Percentiles rank a stretch among this genome's conserved stretches.
phyloP scores from a whole-genome alignment of 1,139 yeast species.

The Suhomyces guaymorum region DNA sequence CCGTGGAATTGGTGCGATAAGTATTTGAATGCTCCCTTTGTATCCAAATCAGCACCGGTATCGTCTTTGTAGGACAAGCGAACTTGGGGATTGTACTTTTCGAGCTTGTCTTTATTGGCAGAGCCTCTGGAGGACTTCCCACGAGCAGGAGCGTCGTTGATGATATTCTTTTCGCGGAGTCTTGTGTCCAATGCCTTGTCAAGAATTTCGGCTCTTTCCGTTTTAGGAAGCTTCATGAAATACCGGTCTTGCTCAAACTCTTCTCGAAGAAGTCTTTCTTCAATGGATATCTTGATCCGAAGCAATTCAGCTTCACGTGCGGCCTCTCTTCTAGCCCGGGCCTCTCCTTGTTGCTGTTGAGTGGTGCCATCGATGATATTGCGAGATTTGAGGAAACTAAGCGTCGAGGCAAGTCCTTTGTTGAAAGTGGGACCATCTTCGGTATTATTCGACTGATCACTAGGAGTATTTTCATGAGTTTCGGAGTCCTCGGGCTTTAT shows the following conservation, averaged over 20 bases:
- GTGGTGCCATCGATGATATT: conserved; percentile 31
- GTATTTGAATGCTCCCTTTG: conserved; percentile 83
- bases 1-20: conserved; percentile 91
- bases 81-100: conserved; percentile 64
- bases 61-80: conserved; percentile 69
- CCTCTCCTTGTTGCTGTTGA: conserved; percentile 18
- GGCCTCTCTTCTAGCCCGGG: conserved; percentile 28
- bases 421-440: conserved; percentile 41
- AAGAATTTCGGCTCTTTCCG: conserved; percentile 31
- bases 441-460: too few species aligned
- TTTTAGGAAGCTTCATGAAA: conserved; percentile 32
- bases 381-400: conserved; percentile 52
- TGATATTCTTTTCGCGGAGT: conserved; percentile 29
- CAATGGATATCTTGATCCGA: conserved; percentile 36
- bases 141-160: conserved; percentile 15
- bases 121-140: conserved; percentile 19
- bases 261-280: conserved; percentile 41
- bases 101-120: conserved; percentile 20
- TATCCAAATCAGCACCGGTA: conserved; percentile 60
- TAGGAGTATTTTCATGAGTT: too few species aligned
- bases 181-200: conserved; percentile 33
- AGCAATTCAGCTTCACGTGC: conserved; percentile 35
- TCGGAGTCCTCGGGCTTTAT: background rate
- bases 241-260: conserved; percentile 38
- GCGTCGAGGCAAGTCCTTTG: conserved; percentile 56